Percentiles rank a stretch among this genome's conserved stretches.
These are phyloP conservation scores for Ophiostoma sp. DNA, from an alignment of 2,329 filamentous ascomycete genomes.

Conservation along the genomic window DNA sequence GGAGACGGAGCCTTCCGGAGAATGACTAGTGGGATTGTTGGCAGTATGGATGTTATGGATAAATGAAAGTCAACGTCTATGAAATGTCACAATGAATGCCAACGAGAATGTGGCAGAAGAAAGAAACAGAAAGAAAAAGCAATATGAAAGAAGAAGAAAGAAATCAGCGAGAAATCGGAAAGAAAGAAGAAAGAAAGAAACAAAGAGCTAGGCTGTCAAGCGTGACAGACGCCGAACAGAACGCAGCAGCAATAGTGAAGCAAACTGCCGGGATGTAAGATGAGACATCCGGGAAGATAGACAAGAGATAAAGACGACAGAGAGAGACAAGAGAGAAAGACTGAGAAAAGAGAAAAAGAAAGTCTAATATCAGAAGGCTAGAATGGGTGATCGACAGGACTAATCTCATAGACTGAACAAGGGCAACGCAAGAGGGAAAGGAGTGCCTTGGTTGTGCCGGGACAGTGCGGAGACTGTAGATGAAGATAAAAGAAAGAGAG, in stretches of 20 bases:
- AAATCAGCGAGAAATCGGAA: background rate
- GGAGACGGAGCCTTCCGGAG: too few relatives aligned
- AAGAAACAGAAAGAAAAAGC: background rate
- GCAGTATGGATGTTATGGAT: too few relatives aligned
- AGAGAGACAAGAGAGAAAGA: too few relatives aligned
- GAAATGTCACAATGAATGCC: background rate
- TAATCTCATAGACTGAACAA: constrained; percentile 1
- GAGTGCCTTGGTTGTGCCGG: constrained; percentile 7
- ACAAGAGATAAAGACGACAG: background rate
- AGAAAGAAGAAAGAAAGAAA: background rate
- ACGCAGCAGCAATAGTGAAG: too few relatives aligned
- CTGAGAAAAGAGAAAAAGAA: too few relatives aligned
- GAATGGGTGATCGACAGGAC: background rate
- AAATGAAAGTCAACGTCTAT: background rate
- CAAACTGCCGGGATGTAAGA: background rate
- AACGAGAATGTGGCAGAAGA: background rate
- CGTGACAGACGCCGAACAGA: too few relatives aligned
- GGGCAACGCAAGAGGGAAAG: constrained; percentile 14
- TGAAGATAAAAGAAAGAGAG: background rate
- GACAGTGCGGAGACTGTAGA: background rate
- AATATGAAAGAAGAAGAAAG: background rate
- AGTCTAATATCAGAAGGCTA: too few relatives aligned
- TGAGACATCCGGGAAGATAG: background rate
- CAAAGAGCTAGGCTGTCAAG: background rate
- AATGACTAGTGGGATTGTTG: too few relatives aligned